Evolutionary conservation across 192 early-diverging fungal genomes (phyloP), one percentile per base, ranked within the genome.

Genomic region (Kickxella alabastrina): DNA sequence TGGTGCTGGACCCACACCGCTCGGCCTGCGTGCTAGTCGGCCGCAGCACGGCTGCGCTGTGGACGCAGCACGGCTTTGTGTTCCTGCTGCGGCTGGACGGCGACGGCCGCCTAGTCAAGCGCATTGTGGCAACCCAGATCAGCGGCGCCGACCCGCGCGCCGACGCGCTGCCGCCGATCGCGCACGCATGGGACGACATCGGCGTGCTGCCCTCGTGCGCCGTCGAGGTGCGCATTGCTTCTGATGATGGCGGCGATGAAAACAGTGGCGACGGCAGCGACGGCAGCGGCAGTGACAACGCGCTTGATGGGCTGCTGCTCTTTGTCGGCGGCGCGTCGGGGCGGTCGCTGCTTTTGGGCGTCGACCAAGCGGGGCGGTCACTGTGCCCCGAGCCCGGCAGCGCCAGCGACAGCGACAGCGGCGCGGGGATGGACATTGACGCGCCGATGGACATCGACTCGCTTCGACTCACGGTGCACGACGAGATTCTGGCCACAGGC

Each of bases 71-170:
- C 45, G 96, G 94, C 0, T 80, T 84, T 26, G 77, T 89, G 63
- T 75, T 90, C 17, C 53, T 85, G 27, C 79, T 92, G 10, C 79
- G 87, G 27, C 66, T 96, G 47, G 82, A 59, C 34, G 81, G 78
- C 62, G 88, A 80, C 71, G 94, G 93, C 45, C 76, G 79, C 34
- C 88, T 89, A 14, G 87, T 98, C 6, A 83, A 85, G 23, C 77
- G 82, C 22, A 86, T 98, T 34, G 60, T 75, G 15, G 69, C 83
- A 28, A 77, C 70, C 26, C 69, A 58, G 19, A 36, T 74, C 4
- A 50, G 51, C 27, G 70, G 70, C 21, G 12, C 51, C 1, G 59
- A 59, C 12, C 46, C 49, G 5, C 43, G 38, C 6, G 25, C 41
- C 3, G 45, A 52, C 17, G 41, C 24, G 4, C 54, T 28, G 26